Conservation (phyloP, 345 rosid genomes). For the Clarkia xantiana region DNA sequence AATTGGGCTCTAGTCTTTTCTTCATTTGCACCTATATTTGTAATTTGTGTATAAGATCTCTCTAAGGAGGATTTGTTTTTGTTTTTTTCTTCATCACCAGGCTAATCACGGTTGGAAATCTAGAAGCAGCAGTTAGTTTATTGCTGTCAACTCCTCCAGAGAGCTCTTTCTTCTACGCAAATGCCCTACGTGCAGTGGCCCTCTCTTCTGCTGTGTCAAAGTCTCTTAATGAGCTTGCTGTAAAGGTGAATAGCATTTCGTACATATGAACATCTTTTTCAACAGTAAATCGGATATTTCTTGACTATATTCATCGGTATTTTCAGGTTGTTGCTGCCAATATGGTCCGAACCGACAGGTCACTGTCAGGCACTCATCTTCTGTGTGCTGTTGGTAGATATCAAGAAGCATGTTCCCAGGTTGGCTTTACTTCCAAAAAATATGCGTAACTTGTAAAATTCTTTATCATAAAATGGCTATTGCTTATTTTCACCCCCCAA, state of each 20-base stretch:
- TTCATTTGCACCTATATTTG: too few species aligned
- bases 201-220: conserved; percentile 92
- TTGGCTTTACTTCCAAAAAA: conserved; percentile 7
- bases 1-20: too few species aligned
- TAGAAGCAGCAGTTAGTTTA: conserved; percentile 93
- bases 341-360: conserved; percentile 85
- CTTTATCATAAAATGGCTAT: too few species aligned
- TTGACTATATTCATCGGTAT: background rate
- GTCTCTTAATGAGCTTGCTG: conserved; percentile 92
- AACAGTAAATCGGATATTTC: too few species aligned
- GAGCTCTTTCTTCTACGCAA: conserved; percentile 76
- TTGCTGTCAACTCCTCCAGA: conserved; percentile 88
- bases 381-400: conserved; percentile 94
- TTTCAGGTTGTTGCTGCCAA: conserved; percentile 91
- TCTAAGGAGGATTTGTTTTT: too few species aligned
- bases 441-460: too few species aligned
- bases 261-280: background rate
- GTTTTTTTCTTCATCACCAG: conserved; percentile 18
- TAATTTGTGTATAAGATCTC: too few species aligned
- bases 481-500: too few species aligned
- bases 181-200: conserved; percentile 94
- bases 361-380: conserved; percentile 85
- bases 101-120: conserved; percentile 83
- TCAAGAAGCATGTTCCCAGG: conserved; percentile 99
- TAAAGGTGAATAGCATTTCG: conserved; percentile 40